Conservation (phyloP, 352 stramenopile genomes). For the Bremia lactucae region DNA sequence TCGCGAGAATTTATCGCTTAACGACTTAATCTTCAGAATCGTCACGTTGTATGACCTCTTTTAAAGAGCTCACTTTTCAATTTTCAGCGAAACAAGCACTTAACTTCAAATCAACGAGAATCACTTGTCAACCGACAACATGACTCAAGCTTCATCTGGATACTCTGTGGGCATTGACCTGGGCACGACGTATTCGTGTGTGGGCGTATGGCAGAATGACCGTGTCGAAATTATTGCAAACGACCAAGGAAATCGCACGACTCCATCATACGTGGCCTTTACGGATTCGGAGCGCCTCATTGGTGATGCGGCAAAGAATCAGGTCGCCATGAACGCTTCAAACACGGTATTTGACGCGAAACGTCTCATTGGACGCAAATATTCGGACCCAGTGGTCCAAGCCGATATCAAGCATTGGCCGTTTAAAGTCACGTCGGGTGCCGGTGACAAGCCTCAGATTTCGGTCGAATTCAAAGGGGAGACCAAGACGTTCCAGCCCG, state of each 20-base stretch:
- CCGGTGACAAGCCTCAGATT: slow-evolving; percentile 69
- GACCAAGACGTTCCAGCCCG: slow-evolving; percentile 75
- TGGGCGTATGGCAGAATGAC: slow-evolving; percentile 65
- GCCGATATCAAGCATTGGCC: slow-evolving; percentile 60
- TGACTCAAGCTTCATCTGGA: too few relatives aligned
- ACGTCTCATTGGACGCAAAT: slow-evolving; percentile 92
- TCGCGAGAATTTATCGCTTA: too few relatives aligned
- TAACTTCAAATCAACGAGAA: too few relatives aligned
- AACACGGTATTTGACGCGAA: slow-evolving; percentile 97
- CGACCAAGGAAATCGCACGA: slow-evolving; percentile 89
- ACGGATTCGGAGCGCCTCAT: slow-evolving; percentile 86
- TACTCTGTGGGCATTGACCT: slow-evolving; percentile 86
- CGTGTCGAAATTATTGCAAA: slow-evolving; percentile 68
- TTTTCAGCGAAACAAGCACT: too few relatives aligned
- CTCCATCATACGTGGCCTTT: slow-evolving; percentile 92
- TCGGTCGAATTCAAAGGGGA: slow-evolving; percentile 78
- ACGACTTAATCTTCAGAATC: too few relatives aligned
- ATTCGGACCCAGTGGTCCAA: slow-evolving; percentile 87
- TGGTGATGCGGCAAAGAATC: slow-evolving; percentile 90
- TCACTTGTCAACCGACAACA: too few relatives aligned
- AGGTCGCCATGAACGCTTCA: slow-evolving; percentile 87
- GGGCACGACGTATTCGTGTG: slow-evolving; percentile 76
- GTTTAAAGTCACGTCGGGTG: slow-evolving; percentile 68
- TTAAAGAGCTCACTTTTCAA: too few relatives aligned
- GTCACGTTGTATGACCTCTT: too few relatives aligned